Percentiles rank a stretch among this genome's conserved stretches.
phyloP scores from a whole-genome alignment of 768 basidiomycete species.

The Tubosaeta sp. region DNA sequence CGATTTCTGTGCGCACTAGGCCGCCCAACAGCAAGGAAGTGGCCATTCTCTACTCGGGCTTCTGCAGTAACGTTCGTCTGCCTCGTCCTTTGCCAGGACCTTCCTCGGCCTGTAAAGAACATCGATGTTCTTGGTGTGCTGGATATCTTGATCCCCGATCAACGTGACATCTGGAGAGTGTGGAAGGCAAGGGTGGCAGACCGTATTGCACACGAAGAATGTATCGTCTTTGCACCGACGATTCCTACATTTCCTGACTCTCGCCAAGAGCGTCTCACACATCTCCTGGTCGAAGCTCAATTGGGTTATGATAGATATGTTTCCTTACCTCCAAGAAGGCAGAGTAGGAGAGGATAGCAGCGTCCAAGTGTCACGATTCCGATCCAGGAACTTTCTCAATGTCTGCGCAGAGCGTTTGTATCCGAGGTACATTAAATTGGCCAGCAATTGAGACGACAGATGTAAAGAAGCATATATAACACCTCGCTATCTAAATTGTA shows the following conservation, averaged over 20 bases:
- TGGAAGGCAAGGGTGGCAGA: constrained; percentile 19
- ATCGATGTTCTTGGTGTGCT: constrained; percentile 10
- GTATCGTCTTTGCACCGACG: constrained; percentile 11
- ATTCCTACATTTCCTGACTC: constrained; percentile 12
- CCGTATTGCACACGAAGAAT: constrained; percentile 11
- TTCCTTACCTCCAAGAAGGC: neutral
- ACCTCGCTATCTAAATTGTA: neutral
- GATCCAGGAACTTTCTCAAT: neutral
- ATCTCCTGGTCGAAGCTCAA: constrained; percentile 13
- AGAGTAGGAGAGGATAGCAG: neutral
- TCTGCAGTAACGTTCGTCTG: constrained; percentile 15
- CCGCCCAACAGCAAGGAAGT: constrained; percentile 9
- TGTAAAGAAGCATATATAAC: neutral
- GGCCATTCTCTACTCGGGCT: constrained; percentile 12
- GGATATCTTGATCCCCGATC: constrained; percentile 12
- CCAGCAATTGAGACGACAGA: neutral
- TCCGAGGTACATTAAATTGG: neutral
- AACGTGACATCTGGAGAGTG: constrained; percentile 11
- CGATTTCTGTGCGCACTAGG: constrained; percentile 7
- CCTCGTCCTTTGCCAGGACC: constrained; percentile 12
- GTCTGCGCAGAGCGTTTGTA: no score
- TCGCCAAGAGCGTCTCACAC: constrained; percentile 8
- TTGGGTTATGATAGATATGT: neutral
- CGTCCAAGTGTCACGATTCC: no score
- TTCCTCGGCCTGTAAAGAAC: constrained; percentile 10